Base-by-base conservation (phyloP, 2,329 filamentous ascomycete species). In the Ilyonectria destructans region DNA sequence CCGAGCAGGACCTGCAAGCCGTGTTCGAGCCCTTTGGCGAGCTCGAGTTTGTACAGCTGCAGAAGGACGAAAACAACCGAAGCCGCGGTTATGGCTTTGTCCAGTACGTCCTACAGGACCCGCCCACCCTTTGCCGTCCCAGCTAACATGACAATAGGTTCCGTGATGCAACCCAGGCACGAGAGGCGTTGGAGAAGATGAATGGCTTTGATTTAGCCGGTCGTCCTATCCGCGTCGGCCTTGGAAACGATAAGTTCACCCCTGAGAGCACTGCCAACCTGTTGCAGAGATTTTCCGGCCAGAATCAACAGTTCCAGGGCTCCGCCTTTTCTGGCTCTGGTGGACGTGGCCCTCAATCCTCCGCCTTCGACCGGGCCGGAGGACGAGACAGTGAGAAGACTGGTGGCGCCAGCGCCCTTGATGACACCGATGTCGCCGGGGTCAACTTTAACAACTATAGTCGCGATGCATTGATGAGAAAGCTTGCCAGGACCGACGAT, bases 361-460 rank as follows among this genome's bases (percentile, higher is more conserved):
- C 93, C 73, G 93, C 92, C 76, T 98, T 98, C 80, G 96, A 98
- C 81, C 93, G 96, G 78, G 93, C 95, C 67, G 93, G 94, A 74
- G 94, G 92, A 74, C 91, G 95, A 77, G 94, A 97, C 78, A 94
- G 91, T 80, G 94, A 97, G 78, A 97, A 98, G 83, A 90, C 93
- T 52, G 93, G 93, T 68, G 95, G 95, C 75, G 96, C 96, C 57
- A 97, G 95, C 84, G 96, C 96, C 77, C 87, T 99, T 59, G 96
- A 99, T 83, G 96, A 99, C 80, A 97, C 95, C 70, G 96, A 99
- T 82, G 96, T 99, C 80, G 94, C 93, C 58, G 96, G 96, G 79
- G 96, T 99, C 83, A 98, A 98, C 85, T 98, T 98, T 92, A 97
- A 95, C 89, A 98, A 98, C 83, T 98, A 97, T 86, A 97, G 94